Evolutionary conservation across 352 stramenopile genomes (phyloP).

Genomic region (Blastocystis sp.): DNA sequence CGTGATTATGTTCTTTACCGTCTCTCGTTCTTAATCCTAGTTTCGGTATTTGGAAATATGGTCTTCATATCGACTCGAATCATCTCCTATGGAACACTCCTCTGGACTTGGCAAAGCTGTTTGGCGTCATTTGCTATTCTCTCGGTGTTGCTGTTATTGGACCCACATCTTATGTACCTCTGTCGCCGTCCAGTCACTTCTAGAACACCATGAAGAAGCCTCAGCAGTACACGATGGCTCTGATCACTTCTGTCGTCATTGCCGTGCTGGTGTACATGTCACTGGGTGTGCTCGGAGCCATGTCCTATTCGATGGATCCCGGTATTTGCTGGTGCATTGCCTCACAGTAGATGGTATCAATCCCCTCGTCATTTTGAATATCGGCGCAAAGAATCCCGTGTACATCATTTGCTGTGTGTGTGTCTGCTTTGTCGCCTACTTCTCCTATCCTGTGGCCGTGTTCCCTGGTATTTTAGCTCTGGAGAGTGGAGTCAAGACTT

Average conservation of each 20-base stretch:
- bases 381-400: neutral
- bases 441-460: constrained; percentile 58
- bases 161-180: constrained; percentile 43
- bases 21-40: neutral
- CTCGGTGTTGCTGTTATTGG: constrained; percentile 41
- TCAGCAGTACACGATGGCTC: constrained; percentile 14
- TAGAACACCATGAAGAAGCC: constrained; percentile 60
- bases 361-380: constrained; percentile 35
- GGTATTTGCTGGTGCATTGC: neutral
- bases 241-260: constrained; percentile 41
- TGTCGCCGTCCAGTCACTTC: neutral
- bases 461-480: constrained; percentile 51
- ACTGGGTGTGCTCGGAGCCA: constrained; percentile 28
- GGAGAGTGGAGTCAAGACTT: constrained; percentile 44
- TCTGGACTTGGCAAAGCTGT: constrained; percentile 45
- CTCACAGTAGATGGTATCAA: neutral
- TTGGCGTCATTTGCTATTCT: constrained; percentile 54
- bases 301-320: constrained; percentile 23
- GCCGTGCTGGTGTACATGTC: constrained; percentile 46
- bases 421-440: constrained; percentile 38
- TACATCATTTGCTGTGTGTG: constrained; percentile 30
- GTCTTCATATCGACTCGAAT: neutral
- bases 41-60: constrained; percentile 38
- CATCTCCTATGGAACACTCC: constrained; percentile 45
- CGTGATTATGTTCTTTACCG: constrained; percentile 10